Percentiles rank a stretch among this genome's conserved stretches.
phyloP scores from a whole-genome alignment of 176 grass and related monocot species.

The Hsuehochloa calcarea region DNA sequence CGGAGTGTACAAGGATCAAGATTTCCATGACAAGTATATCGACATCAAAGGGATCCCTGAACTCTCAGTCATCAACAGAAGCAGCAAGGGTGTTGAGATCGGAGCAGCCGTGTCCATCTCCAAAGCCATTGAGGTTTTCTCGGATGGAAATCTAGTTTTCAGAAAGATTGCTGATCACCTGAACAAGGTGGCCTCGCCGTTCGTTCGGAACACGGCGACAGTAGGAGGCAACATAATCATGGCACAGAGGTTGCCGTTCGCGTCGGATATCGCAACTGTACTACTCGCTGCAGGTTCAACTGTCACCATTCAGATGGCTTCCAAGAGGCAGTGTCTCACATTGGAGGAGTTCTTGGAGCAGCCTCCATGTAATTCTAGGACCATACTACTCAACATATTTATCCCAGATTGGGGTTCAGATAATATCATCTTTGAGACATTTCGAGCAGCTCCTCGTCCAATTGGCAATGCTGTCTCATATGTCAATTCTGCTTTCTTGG shows the following conservation, averaged over 20 bases:
- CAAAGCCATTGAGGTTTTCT: constrained; percentile 62
- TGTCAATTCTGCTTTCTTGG: constrained; percentile 82
- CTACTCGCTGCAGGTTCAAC: constrained; percentile 61
- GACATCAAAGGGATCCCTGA: constrained; percentile 64
- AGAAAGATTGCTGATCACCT: constrained; percentile 68
- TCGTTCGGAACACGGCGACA: constrained; percentile 75
- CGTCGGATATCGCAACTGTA: constrained; percentile 69
- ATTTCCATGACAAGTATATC: constrained; percentile 58
- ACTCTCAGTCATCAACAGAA: constrained; percentile 48
- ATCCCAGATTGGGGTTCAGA: constrained; percentile 57
- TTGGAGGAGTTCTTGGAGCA: constrained; percentile 79
- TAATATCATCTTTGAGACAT: constrained; percentile 68
- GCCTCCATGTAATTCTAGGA: constrained; percentile 57
- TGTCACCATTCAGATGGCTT: constrained; percentile 47
- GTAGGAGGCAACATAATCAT: constrained; percentile 83
- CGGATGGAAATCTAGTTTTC: constrained; percentile 46
- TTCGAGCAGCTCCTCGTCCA: constrained; percentile 67
- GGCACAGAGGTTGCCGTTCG: constrained; percentile 61
- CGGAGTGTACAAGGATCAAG: constrained; percentile 75
- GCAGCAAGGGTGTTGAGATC: constrained; percentile 54
- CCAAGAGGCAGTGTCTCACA: constrained; percentile 42
- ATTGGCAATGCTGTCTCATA: constrained; percentile 84
- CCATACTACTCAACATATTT: constrained; percentile 62
- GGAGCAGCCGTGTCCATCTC: constrained; percentile 73
- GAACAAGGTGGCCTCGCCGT: constrained; percentile 62